Base-by-base conservation (phyloP, 495 filamentous ascomycete species). In the Penicillium longicatenatum region DNA sequence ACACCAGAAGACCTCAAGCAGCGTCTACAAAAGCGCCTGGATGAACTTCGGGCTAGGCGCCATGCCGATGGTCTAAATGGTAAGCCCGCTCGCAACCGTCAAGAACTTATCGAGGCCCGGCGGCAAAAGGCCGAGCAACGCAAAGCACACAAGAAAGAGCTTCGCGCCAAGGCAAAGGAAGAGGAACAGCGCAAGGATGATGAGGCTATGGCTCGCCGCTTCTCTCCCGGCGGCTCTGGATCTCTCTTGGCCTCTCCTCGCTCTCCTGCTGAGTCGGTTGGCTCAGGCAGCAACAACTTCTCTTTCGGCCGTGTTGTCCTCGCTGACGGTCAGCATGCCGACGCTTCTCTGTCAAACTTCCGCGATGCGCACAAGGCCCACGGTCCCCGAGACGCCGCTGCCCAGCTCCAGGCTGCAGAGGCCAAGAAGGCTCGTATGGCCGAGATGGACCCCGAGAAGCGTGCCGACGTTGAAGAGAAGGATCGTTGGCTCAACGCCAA, bases 401-500 rank as follows among this genome's bases (percentile, higher is more conserved):
- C 91, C 71, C 90, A 77, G 63, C 92, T 78, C 39, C 79, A 82
- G 73, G 80, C 71, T 69, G 92, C 73, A 54, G 84, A 78, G 80
- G 91, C 84, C 73, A 89, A 78, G 82, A 89, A 80, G 82, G 89
- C 72, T 71, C 85, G 91, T 41, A 64, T 97, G 35, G 82, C 81
- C 30, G 79, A 74, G 30, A 83, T 96, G 72, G 85, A 90, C 59
- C 84, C 86, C 3, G 82, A 85, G 59, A 93, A 96, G 75, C 88
- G 86, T 41, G 87, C 85, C 48, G 89, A 94, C 52, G 83, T 98
- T 20, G 84, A 90, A 58, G 92, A 97, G 74, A 97, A 97, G 76
- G 93, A 98, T 66, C 72, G 85, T 49, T 98, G 94, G 94, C 79
- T 95, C 55, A 93, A 92, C 50, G 94, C 93, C 7, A 85, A 91